Percentiles rank a stretch among this genome's conserved stretches.
Conservation (phyloP, 306 rosid genomes). For the Medicago truncatula region MtrunA17r5.0-ANR NC_053048.1:34446501-34447000, state of each 20-base stretch:
- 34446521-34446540: too few relatives aligned
- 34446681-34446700: not conserved
- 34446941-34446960: constrained; percentile 54
- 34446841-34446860: constrained; percentile 1
- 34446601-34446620: not conserved
- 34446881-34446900: constrained; percentile 60
- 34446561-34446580: too few relatives aligned
- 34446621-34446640: not conserved
- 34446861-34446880: constrained; percentile 23
- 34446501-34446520: too few relatives aligned
- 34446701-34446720: not conserved
- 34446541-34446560: too few relatives aligned
- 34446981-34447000: constrained; percentile 50
- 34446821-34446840: constrained; percentile 5
- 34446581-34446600: not conserved
- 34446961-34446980: constrained; percentile 72
- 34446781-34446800: constrained; percentile 22
- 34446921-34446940: constrained; percentile 61
- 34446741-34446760: not conserved
- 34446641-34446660: not conserved
- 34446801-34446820: constrained; percentile 10
- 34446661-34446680: not conserved
- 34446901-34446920: constrained; percentile 59
- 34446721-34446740: not conserved
- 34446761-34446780: too few relatives aligned